Conservation (phyloP, 495 filamentous ascomycete species). For the Hyaloscypha variabilis region DNA sequence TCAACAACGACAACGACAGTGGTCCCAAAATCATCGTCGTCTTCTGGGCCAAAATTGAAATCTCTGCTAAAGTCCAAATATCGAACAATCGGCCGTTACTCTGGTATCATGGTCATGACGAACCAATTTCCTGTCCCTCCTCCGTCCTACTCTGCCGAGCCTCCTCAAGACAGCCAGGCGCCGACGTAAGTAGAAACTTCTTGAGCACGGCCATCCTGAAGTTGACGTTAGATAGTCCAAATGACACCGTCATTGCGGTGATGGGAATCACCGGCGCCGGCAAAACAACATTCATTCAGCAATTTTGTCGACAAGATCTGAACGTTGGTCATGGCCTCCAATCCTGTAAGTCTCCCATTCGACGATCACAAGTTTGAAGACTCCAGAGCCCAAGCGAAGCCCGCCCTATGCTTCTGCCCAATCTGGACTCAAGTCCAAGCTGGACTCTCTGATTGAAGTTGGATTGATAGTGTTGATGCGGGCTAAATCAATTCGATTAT, state of each 20-base stretch:
- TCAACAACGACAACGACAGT: too few species aligned
- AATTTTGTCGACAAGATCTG: slow-evolving; percentile 9
- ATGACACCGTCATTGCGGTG: slow-evolving; percentile 34
- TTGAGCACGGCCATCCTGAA: not conserved
- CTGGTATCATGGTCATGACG: not conserved
- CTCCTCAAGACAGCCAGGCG: slow-evolving; percentile 6
- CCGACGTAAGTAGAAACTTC: slow-evolving; percentile 12
- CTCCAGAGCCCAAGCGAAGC: not conserved
- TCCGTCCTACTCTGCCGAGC: slow-evolving; percentile 8
- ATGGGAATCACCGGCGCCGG: slow-evolving; percentile 43
- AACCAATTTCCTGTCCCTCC: slow-evolving; percentile 4
- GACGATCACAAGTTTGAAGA: slow-evolving; percentile 8
- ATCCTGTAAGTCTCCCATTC: slow-evolving; percentile 18
- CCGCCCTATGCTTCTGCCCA: not conserved
- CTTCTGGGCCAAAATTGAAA: too few species aligned
- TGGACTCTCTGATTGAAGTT: not conserved
- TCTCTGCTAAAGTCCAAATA: too few species aligned
- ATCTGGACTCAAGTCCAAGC: too few species aligned
- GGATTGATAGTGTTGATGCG: slow-evolving; percentile 1
- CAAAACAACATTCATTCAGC: slow-evolving; percentile 41
- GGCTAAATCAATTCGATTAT: slow-evolving; percentile 11
- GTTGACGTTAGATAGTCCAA: slow-evolving; percentile 15
- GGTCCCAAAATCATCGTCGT: too few species aligned
- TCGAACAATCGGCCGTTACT: too few species aligned
- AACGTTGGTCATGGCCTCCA: slow-evolving; percentile 16